A percentile compares a stretch with the other conserved stretches of the same genome.
phyloP scores from a whole-genome alignment of 2,329 filamentous ascomycete genomes.

The Colletotrichum sp. region DNA sequence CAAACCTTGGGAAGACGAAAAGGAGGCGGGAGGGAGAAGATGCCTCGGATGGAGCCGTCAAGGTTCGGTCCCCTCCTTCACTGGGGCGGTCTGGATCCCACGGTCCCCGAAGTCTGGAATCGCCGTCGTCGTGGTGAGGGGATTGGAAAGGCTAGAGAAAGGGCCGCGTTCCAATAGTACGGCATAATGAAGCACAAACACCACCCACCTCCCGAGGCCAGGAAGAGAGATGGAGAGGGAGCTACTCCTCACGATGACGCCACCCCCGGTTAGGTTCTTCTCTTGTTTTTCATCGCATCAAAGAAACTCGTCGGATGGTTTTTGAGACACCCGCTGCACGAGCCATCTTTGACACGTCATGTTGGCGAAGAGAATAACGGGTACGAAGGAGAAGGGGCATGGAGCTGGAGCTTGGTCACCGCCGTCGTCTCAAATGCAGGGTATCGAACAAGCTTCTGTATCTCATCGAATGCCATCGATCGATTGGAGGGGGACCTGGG shows the following conservation, averaged over 20 bases:
- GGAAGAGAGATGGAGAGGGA: background rate
- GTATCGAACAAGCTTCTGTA: background rate
- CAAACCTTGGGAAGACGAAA: background rate
- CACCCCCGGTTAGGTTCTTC: background rate
- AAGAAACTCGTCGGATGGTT: background rate
- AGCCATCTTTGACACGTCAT: slow-evolving; percentile 7
- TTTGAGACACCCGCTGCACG: background rate
- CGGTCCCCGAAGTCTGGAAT: background rate
- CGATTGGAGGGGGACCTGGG: background rate
- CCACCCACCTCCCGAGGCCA: background rate
- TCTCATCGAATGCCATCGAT: background rate
- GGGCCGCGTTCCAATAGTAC: background rate
- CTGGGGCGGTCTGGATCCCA: background rate
- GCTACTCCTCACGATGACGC: background rate
- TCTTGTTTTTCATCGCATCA: background rate
- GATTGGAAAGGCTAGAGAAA: background rate
- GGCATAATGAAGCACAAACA: background rate
- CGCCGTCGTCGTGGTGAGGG: background rate
- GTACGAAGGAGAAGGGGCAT: background rate
- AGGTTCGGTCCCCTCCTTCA: background rate
- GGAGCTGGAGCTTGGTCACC: background rate
- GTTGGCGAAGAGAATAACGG: background rate
- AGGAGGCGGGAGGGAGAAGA: background rate
- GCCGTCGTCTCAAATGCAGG: background rate
- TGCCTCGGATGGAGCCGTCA: background rate